A percentile compares a stretch with the other conserved stretches of the same genome.
Evolutionary conservation across 805 yeast species (phyloP).

Genomic region (Pichia eremophila): DNA sequence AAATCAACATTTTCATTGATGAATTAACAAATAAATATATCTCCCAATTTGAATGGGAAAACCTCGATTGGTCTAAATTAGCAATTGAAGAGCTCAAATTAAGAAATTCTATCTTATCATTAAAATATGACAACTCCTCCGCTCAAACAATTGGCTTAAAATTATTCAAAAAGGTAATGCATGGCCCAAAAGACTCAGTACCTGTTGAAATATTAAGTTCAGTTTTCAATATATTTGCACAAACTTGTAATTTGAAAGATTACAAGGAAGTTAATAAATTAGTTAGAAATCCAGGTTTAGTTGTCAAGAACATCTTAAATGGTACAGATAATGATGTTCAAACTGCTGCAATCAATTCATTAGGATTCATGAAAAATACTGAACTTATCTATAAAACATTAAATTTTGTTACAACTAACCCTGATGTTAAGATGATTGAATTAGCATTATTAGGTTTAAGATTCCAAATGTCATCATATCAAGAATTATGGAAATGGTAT

Average conservation of each 20-base stretch:
- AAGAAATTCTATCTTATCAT: constrained; percentile 34
- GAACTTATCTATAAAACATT: constrained; percentile 44
- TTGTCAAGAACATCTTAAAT: constrained; percentile 29
- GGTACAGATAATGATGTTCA: constrained; percentile 33
- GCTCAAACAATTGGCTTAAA: constrained; percentile 28
- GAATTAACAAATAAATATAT: constrained; percentile 15
- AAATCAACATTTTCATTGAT: constrained; percentile 11
- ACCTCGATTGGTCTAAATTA: constrained; percentile 16
- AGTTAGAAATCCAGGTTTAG: constrained; percentile 40
- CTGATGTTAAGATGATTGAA: constrained; percentile 47
- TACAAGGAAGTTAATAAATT: constrained; percentile 53
- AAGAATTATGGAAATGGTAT: constrained; percentile 50
- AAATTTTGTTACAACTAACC: constrained; percentile 47
- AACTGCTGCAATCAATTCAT: constrained; percentile 44
- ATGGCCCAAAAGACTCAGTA: constrained; percentile 42
- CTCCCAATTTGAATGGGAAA: constrained; percentile 31
- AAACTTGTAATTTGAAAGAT: constrained; percentile 31
- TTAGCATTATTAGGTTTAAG: constrained; percentile 47
- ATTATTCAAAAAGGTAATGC: constrained; percentile 39
- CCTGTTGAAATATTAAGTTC: constrained; percentile 45
- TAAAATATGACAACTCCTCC: constrained; percentile 25
- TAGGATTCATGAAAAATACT: constrained; percentile 39
- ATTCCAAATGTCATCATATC: constrained; percentile 25
- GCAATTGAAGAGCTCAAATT: constrained; percentile 32
- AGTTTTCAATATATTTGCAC: constrained; percentile 25